Base-by-base conservation (phyloP, 2,329 filamentous ascomycete species). In the Teratosphaeria nubilosa region DNA sequence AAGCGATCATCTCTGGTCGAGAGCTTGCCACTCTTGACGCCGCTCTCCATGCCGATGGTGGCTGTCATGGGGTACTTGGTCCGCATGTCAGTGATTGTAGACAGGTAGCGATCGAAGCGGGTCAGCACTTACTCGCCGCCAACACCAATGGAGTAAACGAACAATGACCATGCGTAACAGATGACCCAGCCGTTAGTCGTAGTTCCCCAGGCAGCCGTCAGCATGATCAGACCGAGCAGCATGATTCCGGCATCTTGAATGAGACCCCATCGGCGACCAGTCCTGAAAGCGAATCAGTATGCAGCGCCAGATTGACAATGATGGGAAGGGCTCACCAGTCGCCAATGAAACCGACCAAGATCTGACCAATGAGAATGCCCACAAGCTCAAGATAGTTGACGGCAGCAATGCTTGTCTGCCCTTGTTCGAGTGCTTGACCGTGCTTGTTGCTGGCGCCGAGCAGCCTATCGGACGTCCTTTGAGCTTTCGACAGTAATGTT, bases 221-320 rank as follows among this genome's bases (percentile, higher is more conserved):
- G 81, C 87, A 95, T 91, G 66, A 95, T 68, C 20, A 96, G 80
- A 77, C 91, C 91, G 65, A 95, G 69, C 64, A 95, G 88, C 91
- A 96, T 96, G 78, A 96, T 90, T 59, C 81, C 72, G 51, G 91
- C 91, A 75, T 96, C 91, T 75, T 96, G 91, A 67, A 96, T 95
- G 20, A 96, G 80, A 80, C 91, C 91, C 83, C 86, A 96, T 67
- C 91, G 87, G 69, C 91, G 89, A 65, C 91, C 91, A 63, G 96
- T 78, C 50, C 50, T 51, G 27, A 22, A 2, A 11, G 16, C 16
- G 41, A 22, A 22, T 50, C 3, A 50, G 22, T 4, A 30, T 30
- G 27, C n/a, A n/a, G n/a, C 7, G 27, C 27, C 27, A 4, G 7
- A 30, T 30, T 7, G 2, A 3, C 2, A 5, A 30, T 7, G 27